Base-by-base conservation (phyloP, 2,329 filamentous ascomycete species). In the Penicillium rolfsii region DNA sequence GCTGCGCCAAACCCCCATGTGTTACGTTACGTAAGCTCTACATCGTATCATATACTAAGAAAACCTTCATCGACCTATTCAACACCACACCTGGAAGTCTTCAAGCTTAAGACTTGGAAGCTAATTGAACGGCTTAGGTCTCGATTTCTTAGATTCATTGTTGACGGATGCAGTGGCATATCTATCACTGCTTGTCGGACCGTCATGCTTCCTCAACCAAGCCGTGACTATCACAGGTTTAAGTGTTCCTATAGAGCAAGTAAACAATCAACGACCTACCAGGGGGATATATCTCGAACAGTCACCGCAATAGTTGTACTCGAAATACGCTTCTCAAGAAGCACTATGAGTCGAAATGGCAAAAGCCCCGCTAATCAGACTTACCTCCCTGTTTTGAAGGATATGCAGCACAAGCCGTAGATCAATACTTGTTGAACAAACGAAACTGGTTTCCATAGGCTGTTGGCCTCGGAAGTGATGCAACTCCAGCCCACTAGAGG, bases 401-500 rank as follows among this genome's bases (percentile, higher is more conserved):
- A 36, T 12, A 12, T 36, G 11, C 19, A 11, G 19, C 22, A 36
- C 14, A 24, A 28, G 7, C n/a, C 26, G 45, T 22, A 40, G 33
- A 38, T 53, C 33, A 38, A n/a, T 12, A 3, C 12, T 35, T 14
- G 14, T 26, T 7, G 11, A 30, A 16, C 14, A 30, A n/a, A 24
- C 12, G 14, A 40, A 38, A 24, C 50, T 53, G 50, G 36, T 50
- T 50, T 50, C 45, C 30, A 53, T 19, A 26, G 19, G 50, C 35
- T 38, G 22, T 11, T 3, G 12, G 12, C 12, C 50, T 57, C 55
- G 55, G 45, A 11, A 19, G n/a, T 52, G 58, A 63, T 65, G 61
- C 58, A 63, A 63, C 56, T 35, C 22, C 24, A 26, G 41, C 52
- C 58, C 41, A 60, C 55, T 40, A 54, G 48, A 53, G 64, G 64